These are phyloP conservation scores for Dactylonectria estremocensis DNA, from an alignment of 2,329 filamentous ascomycete genomes.

Conservation along the genomic window DNA sequence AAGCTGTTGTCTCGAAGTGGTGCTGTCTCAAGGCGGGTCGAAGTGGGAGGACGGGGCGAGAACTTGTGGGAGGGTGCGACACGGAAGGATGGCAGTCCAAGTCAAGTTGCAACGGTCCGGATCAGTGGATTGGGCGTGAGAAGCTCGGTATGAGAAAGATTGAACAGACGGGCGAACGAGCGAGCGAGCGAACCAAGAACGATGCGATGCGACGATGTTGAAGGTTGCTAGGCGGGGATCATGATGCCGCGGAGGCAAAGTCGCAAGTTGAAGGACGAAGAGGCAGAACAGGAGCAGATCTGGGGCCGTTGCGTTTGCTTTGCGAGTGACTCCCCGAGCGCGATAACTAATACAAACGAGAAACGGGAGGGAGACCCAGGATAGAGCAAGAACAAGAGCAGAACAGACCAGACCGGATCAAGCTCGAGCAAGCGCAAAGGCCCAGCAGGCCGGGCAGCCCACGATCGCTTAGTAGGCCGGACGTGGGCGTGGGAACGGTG, in stretches of 20 bases:
- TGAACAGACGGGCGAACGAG: neutral
- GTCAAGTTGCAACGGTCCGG: conserved; percentile 2
- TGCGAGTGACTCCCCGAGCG: neutral
- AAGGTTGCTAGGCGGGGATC: conserved; percentile 13
- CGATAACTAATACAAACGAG: neutral
- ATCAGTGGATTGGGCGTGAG: neutral
- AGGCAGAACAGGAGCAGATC: conserved; percentile 1
- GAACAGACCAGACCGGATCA: conserved; percentile 4
- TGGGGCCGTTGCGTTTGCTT: neutral
- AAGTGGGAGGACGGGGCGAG: conserved; percentile 1
- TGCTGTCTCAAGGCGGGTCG: conserved; percentile 2
- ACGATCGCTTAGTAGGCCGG: conserved; percentile 46
- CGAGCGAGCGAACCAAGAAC: conserved; percentile 5
- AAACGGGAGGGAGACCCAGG: neutral
- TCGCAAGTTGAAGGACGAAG: conserved; percentile 1
- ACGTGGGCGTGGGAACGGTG: neutral
- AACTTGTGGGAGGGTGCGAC: neutral
- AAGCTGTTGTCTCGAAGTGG: neutral
- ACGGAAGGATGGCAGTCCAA: neutral
- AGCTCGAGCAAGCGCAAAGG: conserved; percentile 6
- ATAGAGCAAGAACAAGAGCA: conserved; percentile 9
- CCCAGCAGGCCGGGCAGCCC: conserved; percentile 33
- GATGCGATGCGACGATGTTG: conserved; percentile 2
- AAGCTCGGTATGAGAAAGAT: neutral
- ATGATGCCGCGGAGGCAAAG: conserved; percentile 19